Conservation (phyloP, 805 yeast genomes). For the Priceomyces haplophilus region DNA sequence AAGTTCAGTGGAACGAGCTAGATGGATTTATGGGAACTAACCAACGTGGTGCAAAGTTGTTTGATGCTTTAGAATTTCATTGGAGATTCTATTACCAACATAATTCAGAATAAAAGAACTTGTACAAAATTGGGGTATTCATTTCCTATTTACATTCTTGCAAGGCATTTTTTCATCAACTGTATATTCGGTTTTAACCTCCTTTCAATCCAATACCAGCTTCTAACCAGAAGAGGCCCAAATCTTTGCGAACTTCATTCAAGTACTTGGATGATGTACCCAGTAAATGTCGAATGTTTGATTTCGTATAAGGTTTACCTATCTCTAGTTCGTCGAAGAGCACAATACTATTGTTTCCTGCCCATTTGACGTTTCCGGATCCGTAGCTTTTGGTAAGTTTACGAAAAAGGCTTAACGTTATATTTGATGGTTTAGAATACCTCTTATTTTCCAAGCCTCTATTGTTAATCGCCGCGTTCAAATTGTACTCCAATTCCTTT, state of each 20-base stretch:
- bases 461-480: constrained; percentile 17
- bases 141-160: background rate
- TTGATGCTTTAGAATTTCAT: constrained; percentile 47
- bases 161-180: background rate
- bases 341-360: constrained; percentile 33
- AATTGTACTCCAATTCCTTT: constrained; percentile 18
- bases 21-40: constrained; percentile 68
- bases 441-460: constrained; percentile 20
- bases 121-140: background rate
- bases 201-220: constrained; percentile 25
- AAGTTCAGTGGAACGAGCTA: constrained; percentile 37
- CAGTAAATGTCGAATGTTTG: constrained; percentile 19
- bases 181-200: constrained; percentile 14
- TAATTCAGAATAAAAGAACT: background rate
- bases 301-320: constrained; percentile 37
- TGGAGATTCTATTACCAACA: constrained; percentile 22
- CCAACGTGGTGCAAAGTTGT: constrained; percentile 50
- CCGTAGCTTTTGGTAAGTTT: constrained; percentile 20
- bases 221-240: constrained; percentile 28
- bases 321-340: constrained; percentile 35
- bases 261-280: constrained; percentile 17
- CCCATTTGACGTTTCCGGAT: constrained; percentile 25
- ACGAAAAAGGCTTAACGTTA: constrained; percentile 16
- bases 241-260: constrained; percentile 21
- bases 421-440: constrained; percentile 11